Percentiles rank a stretch among this genome's conserved stretches.
phyloP scores from a whole-genome alignment of 805 yeast genomes.

The Saccharomycopsis fermentans region DNA sequence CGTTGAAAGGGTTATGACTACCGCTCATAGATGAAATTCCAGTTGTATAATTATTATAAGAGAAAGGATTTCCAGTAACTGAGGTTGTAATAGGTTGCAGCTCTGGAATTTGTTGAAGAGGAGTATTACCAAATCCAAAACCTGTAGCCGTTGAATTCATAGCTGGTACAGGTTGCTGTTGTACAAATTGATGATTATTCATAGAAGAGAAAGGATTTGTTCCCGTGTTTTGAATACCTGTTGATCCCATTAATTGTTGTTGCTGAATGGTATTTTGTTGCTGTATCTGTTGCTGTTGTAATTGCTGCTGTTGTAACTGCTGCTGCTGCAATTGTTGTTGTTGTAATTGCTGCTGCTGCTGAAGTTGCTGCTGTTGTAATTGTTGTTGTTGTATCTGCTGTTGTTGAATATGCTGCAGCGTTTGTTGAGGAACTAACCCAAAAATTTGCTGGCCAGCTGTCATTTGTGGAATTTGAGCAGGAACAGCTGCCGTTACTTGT shows the following conservation, averaged over 20 bases:
- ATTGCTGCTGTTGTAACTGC: constrained; percentile 7
- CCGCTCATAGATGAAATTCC: constrained; percentile 14
- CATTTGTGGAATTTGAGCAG: constrained; percentile 7
- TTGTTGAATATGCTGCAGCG: constrained; percentile 17
- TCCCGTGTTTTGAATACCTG: constrained; percentile 14
- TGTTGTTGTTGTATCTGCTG: constrained; percentile 19
- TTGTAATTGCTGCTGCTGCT: constrained; percentile 17
- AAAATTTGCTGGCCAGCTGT: constrained; percentile 11
- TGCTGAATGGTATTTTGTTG: constrained; percentile 22
- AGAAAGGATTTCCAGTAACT: constrained; percentile 27
- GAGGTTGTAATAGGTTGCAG: constrained; percentile 8
- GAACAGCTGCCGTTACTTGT: constrained; percentile 18
- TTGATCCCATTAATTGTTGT: constrained; percentile 16
- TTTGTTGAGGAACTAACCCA: constrained; percentile 16
- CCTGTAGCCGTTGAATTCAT: constrained; percentile 34
- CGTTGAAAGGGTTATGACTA: constrained; percentile 24
- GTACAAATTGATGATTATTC: background rate
- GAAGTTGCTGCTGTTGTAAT: constrained; percentile 11
- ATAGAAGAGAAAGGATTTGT: constrained; percentile 1
- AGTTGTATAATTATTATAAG: constrained; percentile 22
- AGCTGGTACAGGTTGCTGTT: constrained; percentile 1
- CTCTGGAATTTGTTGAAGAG: constrained; percentile 18
- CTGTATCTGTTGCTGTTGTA: constrained; percentile 21
- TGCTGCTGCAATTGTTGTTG: constrained; percentile 17
- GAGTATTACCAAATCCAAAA: constrained; percentile 46